phyloP scores from a whole-genome alignment of 768 basidiomycete species.

The Psilocybe subaeruginosa region DNA sequence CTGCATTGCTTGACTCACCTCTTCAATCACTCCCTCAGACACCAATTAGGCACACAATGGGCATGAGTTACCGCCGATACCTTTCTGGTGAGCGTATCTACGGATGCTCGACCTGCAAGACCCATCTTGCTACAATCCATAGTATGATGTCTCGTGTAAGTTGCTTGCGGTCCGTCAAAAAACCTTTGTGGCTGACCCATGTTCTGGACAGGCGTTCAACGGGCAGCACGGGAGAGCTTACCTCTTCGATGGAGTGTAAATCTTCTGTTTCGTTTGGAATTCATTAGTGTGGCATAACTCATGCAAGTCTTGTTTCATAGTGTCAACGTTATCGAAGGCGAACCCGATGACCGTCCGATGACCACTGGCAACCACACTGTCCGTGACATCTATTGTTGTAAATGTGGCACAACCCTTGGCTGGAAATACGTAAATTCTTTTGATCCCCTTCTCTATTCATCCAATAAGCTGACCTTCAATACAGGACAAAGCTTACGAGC shows the following conservation, averaged over 20 bases:
- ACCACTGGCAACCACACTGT: slow-evolving; percentile 97
- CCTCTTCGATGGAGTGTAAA: slow-evolving; percentile 93
- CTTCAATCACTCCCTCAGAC: slow-evolving; percentile 37
- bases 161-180: slow-evolving; percentile 14
- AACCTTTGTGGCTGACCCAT: slow-evolving; percentile 14
- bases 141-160: slow-evolving; percentile 88
- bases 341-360: slow-evolving; percentile 92
- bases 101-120: slow-evolving; percentile 85
- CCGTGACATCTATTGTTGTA: slow-evolving; percentile 92
- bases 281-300: slow-evolving; percentile 13
- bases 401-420: slow-evolving; percentile 84
- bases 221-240: slow-evolving; percentile 96
- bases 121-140: slow-evolving; percentile 89
- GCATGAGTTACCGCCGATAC: slow-evolving; percentile 88
- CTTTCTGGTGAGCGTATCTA: slow-evolving; percentile 85
- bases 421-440: slow-evolving; percentile 94
- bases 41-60: slow-evolving; percentile 53
- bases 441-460: not conserved
- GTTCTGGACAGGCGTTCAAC: slow-evolving; percentile 77
- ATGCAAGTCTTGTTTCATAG: slow-evolving; percentile 40
- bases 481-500: slow-evolving; percentile 91
- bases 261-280: slow-evolving; percentile 12
- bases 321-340: slow-evolving; percentile 90
- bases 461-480: slow-evolving; percentile 4
- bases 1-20: slow-evolving; percentile 30